Evolutionary conservation across 768 basidiomycete species (phyloP).

Genomic region (Kwoniella bestiolae): DNA sequence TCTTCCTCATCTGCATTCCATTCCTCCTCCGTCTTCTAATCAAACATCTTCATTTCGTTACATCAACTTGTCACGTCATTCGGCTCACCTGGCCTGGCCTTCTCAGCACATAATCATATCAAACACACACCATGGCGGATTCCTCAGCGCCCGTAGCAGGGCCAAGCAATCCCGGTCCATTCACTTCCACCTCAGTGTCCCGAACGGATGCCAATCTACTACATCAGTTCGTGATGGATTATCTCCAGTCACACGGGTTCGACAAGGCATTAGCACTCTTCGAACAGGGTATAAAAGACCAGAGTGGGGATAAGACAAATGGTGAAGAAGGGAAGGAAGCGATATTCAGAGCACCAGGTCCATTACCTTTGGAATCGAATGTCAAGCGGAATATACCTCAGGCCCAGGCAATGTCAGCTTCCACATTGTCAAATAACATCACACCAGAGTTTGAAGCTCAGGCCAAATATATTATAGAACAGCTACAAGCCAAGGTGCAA

Average conservation of each 20-base stretch:
- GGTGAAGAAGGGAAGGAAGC: conserved; percentile 37
- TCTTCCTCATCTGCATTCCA: neutral
- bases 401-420: conserved; percentile 49
- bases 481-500: conserved; percentile 46
- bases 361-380: conserved; percentile 45
- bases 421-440: conserved; percentile 47
- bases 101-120: neutral
- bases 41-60: neutral
- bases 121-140: conserved; percentile 31
- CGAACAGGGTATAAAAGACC: conserved; percentile 29
- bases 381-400: conserved; percentile 56
- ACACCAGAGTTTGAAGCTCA: conserved; percentile 56
- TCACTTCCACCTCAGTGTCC: conserved; percentile 15
- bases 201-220: conserved; percentile 40
- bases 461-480: conserved; percentile 53
- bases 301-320: conserved; percentile 30
- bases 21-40: too few species aligned
- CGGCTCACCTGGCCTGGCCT: too few species aligned
- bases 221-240: conserved; percentile 47
- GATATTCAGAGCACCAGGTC: conserved; percentile 44
- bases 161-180: too few species aligned
- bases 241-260: conserved; percentile 53
- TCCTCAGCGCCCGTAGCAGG: conserved; percentile 32
- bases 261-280: conserved; percentile 43
- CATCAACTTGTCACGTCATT: too few species aligned